Conservation (phyloP, 176 grass and related monocot genomes). For the Juncus inflexus region DNA sequence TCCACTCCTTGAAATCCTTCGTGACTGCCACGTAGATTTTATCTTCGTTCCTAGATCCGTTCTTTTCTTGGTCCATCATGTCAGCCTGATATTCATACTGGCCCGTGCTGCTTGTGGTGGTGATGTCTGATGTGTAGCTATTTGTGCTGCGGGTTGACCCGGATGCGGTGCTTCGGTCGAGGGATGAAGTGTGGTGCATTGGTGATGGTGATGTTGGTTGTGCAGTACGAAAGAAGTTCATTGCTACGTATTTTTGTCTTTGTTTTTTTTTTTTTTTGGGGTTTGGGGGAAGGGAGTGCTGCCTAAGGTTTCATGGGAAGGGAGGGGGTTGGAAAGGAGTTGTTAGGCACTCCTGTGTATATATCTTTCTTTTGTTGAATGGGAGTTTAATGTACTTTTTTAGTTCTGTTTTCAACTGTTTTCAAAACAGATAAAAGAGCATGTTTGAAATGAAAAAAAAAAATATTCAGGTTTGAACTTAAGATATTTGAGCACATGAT, state of each 20-base stretch:
- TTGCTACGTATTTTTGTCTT: neutral
- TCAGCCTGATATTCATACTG: neutral
- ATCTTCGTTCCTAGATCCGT: slow-evolving; percentile 3
- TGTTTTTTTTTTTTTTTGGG: no score
- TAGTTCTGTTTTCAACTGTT: no score
- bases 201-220: neutral
- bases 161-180: neutral
- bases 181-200: neutral
- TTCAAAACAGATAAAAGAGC: no score
- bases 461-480: no score
- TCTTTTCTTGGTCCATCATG: neutral
- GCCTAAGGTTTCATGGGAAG: no score
- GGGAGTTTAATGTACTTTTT: no score
- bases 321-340: no score
- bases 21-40: slow-evolving; percentile 22
- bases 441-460: no score
- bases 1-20: slow-evolving; percentile 29
- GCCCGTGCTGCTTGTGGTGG: neutral
- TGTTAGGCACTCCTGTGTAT: no score
- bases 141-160: slow-evolving; percentile 15
- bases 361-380: no score
- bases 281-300: no score
- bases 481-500: no score
- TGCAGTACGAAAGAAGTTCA: slow-evolving; percentile 17
- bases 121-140: slow-evolving; percentile 6